Percentiles rank a stretch among this genome's conserved stretches.
These are phyloP conservation scores for Alnus rubra DNA, from an alignment of 306 rosid species.

Conservation along the genomic window DNA sequence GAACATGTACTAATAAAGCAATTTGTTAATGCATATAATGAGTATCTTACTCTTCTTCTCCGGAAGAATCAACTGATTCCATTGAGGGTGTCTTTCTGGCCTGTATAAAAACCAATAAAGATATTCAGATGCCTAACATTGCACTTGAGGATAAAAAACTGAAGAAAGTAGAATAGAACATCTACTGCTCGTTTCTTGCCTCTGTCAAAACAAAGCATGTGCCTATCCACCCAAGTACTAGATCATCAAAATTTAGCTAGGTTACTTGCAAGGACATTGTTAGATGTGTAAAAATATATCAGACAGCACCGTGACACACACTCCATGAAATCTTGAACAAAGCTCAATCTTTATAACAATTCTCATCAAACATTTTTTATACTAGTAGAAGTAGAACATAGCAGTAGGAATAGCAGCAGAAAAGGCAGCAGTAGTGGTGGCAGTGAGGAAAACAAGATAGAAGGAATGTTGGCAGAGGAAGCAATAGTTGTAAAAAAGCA, in stretches of 20 bases:
- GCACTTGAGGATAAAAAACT: slow-evolving; percentile 10
- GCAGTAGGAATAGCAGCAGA: not conserved
- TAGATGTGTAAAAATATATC: not conserved
- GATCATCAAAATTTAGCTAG: not conserved
- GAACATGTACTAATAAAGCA: slow-evolving; percentile 6
- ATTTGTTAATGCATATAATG: slow-evolving; percentile 11
- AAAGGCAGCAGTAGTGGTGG: not conserved
- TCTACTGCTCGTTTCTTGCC: not conserved
- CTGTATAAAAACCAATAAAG: slow-evolving; percentile 49
- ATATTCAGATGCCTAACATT: slow-evolving; percentile 32
- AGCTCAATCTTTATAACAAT: not conserved
- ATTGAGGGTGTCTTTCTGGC: slow-evolving; percentile 85
- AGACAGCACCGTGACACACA: slow-evolving; percentile 1
- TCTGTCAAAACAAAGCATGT: slow-evolving; percentile 7
- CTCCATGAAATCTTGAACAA: slow-evolving; percentile 3
- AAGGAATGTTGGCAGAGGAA: not conserved
- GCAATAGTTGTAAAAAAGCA: not conserved
- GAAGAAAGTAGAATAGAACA: slow-evolving; percentile 10
- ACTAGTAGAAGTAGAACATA: not conserved
- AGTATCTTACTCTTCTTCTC: slow-evolving; percentile 95
- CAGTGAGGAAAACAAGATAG: not conserved
- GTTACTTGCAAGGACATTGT: slow-evolving; percentile 14
- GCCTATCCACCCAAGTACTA: slow-evolving; percentile 11
- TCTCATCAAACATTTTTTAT: not conserved
- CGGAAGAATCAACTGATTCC: slow-evolving; percentile 96